Percentiles rank a stretch among this genome's conserved stretches.
phyloP scores from a whole-genome alignment of 2,329 filamentous ascomycete species.

The Tolypocladium cylindrosporum region DNA sequence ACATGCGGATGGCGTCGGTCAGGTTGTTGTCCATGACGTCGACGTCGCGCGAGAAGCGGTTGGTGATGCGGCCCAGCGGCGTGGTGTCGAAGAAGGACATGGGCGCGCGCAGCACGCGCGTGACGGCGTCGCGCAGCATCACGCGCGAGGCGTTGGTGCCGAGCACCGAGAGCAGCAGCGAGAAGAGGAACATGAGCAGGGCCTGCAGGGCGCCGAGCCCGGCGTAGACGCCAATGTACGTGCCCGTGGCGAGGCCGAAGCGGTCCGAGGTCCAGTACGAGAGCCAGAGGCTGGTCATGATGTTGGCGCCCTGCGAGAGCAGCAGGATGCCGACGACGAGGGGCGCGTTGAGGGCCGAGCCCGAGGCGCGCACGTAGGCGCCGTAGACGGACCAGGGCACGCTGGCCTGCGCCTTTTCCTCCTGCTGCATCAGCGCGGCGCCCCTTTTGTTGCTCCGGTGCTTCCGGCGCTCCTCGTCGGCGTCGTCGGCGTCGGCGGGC shows the following conservation, averaged over 20 bases:
- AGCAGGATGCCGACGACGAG: constrained; percentile 54
- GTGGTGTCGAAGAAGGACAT: constrained; percentile 97
- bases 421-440: constrained; percentile 59
- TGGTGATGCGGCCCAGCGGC: constrained; percentile 87
- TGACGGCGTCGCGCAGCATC: constrained; percentile 74
- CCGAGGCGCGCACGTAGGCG: constrained; percentile 68
- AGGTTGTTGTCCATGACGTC: constrained; percentile 94
- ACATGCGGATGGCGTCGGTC: constrained; percentile 85
- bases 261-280: constrained; percentile 86
- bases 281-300: constrained; percentile 82
- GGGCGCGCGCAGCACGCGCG: constrained; percentile 60
- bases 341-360: constrained; percentile 58
- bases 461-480: constrained; percentile 11
- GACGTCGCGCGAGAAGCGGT: constrained; percentile 90
- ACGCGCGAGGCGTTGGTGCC: constrained; percentile 74
- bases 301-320: constrained; percentile 72
- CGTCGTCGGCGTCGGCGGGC: constrained; percentile 12
- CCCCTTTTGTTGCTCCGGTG: constrained; percentile 50
- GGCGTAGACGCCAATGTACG: constrained; percentile 65
- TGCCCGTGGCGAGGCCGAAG: constrained; percentile 54
- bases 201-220: constrained; percentile 63
- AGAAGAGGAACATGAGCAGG: constrained; percentile 69
- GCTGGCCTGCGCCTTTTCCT: constrained; percentile 61
- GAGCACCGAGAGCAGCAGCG: constrained; percentile 64
- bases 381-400: constrained; percentile 74